Evolutionary conservation across 1,284 basidiomycete genomes (phyloP), one percentile per base, ranked within the genome.

Genomic region (Papiliotrema fonsecae): DNA sequence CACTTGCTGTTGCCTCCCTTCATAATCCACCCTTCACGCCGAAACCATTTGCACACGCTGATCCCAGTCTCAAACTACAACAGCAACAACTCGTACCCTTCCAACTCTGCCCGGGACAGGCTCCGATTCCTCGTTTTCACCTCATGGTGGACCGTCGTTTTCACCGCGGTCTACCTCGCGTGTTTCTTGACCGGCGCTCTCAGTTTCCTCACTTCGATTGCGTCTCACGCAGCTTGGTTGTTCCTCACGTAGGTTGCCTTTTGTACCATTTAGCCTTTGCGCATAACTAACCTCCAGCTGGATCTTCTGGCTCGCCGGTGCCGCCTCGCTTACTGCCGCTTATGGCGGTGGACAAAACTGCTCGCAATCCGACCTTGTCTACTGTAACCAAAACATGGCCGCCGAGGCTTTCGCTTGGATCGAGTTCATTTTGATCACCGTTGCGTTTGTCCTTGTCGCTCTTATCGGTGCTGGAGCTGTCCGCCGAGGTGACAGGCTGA

Each of bases 371-470:
- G 34, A 42, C 50, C 31, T 69, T n/a, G 47, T 50, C 27, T 63
- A 70, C 65, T 72, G 69, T 61, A 51, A 48, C 38, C 67, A 70
- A 49, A 62, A 67, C 51, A 57, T 67, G 35, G 66, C 72, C 7
- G 58, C 67, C 45, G 64, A 70, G 55, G 72, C 71, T 2, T 75
- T 75, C 46, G 73, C 63, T 5, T 75, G 74, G 74, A 70, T 74
- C 50, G 54, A 62, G 48, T 72, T 60, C 58, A 74, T 75, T 60
- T 32, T 74, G 47, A 58, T 74, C 47, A 66, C 65, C 38, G 27
- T 69, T 47, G 50, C 58, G 22, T 54, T 70, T 38, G 45, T 61
- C 44, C 25, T 64, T 19, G 47, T 67, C 52, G 30, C 64, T 47
- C 24, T 65, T 34, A 55, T 74, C 34, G 66, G 62, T 39, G 45